These are phyloP conservation scores for Aspergillus bombycis DNA, from an alignment of 2,329 filamentous ascomycete genomes.

Conservation along the genomic window DNA sequence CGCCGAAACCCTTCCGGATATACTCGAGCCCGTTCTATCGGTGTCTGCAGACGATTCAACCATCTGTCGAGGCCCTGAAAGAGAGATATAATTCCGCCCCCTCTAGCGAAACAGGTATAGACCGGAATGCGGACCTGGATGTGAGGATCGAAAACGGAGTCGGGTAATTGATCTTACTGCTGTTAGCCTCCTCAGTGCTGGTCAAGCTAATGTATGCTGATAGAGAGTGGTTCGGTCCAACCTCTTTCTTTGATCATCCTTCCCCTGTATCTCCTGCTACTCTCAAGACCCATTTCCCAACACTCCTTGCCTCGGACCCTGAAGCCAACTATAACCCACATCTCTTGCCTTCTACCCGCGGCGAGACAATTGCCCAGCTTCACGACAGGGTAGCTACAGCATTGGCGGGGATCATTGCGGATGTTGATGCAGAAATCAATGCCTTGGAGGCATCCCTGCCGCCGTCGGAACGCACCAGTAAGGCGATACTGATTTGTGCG, in stretches of 20 bases:
- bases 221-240: constrained; percentile 87
- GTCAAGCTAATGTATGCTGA: not conserved
- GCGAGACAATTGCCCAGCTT: constrained; percentile 78
- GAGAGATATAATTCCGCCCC: constrained; percentile 7
- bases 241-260: constrained; percentile 82
- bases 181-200: not conserved
- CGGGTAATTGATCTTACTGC: constrained; percentile 43
- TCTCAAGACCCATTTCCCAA: constrained; percentile 67
- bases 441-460: constrained; percentile 50
- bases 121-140: constrained; percentile 31
- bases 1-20: constrained; percentile 55
- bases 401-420: constrained; percentile 69
- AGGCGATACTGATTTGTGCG: constrained; percentile 76
- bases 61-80: constrained; percentile 53
- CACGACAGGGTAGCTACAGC: constrained; percentile 77
- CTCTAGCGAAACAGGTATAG: not conserved
- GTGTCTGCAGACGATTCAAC: constrained; percentile 80
- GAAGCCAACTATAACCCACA: constrained; percentile 60
- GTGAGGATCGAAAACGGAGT: constrained; percentile 57
- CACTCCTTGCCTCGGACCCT: constrained; percentile 26
- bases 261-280: constrained; percentile 67
- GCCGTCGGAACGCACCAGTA: constrained; percentile 51
- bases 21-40: constrained; percentile 88
- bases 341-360: constrained; percentile 70
- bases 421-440: constrained; percentile 64